These are phyloP conservation scores for Orbilia quercus DNA, from an alignment of 2,329 filamentous ascomycete species.

Conservation along the genomic window DNA sequence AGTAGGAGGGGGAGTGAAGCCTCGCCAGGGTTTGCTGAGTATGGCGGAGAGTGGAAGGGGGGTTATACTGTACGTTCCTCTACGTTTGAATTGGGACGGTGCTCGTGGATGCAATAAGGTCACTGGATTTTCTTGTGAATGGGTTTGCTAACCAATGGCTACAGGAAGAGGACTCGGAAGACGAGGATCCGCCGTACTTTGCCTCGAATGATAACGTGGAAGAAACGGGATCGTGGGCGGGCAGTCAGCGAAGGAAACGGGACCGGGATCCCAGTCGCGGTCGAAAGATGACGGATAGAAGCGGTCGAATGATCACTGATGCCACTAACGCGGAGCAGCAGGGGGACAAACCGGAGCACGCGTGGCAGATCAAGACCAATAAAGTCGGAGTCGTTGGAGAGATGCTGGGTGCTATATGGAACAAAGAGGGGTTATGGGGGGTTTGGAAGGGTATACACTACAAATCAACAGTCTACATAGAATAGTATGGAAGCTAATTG, in stretches of 20 bases:
- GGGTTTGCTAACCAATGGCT: constrained; percentile 54
- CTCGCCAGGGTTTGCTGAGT: constrained; percentile 52
- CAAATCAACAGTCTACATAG: too few species aligned
- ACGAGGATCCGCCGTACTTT: constrained; percentile 86
- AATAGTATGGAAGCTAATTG: too few species aligned
- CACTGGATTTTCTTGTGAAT: too few species aligned
- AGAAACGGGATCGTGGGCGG: constrained; percentile 60
- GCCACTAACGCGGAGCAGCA: constrained; percentile 65
- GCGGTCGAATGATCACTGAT: constrained; percentile 64
- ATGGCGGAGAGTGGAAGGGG: constrained; percentile 53
- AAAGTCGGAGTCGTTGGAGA: constrained; percentile 65
- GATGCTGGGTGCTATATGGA: constrained; percentile 87
- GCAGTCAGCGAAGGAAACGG: constrained; percentile 59
- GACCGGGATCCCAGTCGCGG: constrained; percentile 54
- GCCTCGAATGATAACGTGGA: constrained; percentile 68
- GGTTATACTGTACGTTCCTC: constrained; percentile 27
- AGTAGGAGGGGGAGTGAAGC: constrained; percentile 57
- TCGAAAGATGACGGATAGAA: constrained; percentile 64
- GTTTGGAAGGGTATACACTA: constrained; percentile 78
- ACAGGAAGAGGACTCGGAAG: constrained; percentile 72
- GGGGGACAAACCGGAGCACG: constrained; percentile 76
- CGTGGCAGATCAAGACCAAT: constrained; percentile 76
- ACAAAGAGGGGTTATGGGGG: constrained; percentile 87
- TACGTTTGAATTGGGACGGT: too few species aligned
- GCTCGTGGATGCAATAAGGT: not conserved